A percentile compares a stretch with the other conserved stretches of the same genome.
Conservation (phyloP, 306 rosid species). For the Begonia peltatifolia region DNA sequence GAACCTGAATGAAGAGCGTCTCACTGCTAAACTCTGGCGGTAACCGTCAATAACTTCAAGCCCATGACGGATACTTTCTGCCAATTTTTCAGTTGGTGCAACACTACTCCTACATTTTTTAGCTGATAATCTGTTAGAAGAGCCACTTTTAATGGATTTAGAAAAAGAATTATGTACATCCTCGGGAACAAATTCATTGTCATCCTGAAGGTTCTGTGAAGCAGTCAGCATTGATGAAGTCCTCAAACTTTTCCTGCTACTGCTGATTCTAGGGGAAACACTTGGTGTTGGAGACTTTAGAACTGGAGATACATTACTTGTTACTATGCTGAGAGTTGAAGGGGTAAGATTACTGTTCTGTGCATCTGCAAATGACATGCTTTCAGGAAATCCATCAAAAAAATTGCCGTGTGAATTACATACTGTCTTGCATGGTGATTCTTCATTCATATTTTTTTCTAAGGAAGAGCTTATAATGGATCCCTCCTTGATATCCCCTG, state of each 20-base stretch:
- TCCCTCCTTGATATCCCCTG: slow-evolving; percentile 12
- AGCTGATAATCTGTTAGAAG: slow-evolving; percentile 26
- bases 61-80: slow-evolving; percentile 87
- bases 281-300: slow-evolving; percentile 81
- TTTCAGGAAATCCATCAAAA: slow-evolving; percentile 21
- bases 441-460: slow-evolving; percentile 24
- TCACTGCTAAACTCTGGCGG: slow-evolving; percentile 50
- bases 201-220: slow-evolving; percentile 44
- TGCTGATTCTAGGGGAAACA: slow-evolving; percentile 67
- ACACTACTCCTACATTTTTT: slow-evolving; percentile 28
- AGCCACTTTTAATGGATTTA: slow-evolving; percentile 22
- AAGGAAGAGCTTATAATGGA: slow-evolving; percentile 19
- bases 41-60: slow-evolving; percentile 66
- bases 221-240: slow-evolving; percentile 59
- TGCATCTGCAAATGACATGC: slow-evolving; percentile 23
- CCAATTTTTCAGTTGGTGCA: slow-evolving; percentile 56
- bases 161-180: slow-evolving; percentile 14
- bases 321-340: slow-evolving; percentile 32
- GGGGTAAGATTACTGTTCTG: slow-evolving; percentile 35
- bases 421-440: slow-evolving; percentile 21
- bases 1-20: slow-evolving; percentile 61
- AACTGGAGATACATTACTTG: slow-evolving; percentile 34
- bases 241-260: slow-evolving; percentile 85
- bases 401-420: slow-evolving; percentile 7
- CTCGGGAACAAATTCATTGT: slow-evolving; percentile 21